Evolutionary conservation across 1,284 basidiomycete genomes (phyloP), one percentile per base, ranked within the genome.

Genomic region (Moesziomyces sp.): DNA sequence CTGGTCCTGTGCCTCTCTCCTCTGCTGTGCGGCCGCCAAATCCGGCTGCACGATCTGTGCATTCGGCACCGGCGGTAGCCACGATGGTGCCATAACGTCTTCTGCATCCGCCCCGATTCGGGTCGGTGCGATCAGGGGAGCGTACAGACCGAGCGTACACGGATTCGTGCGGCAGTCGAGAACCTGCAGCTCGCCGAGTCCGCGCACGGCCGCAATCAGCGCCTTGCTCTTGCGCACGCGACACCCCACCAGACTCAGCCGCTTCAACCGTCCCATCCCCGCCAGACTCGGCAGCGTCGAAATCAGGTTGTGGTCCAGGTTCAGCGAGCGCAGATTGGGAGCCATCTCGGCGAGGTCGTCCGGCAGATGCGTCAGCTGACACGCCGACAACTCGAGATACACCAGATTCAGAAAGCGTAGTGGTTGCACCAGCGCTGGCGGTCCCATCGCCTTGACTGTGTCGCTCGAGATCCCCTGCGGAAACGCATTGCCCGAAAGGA

Each of bases 331-430:
- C 76, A 99, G 86, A 85, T 97, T 97, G 24, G 96, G 96, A 48
- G 91, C 87, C 51, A 92, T 85, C 43, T 83, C 81, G 40, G 88
- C 87, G 65, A 98, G 86, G 42, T 89, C 88, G 57, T 85, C 77
- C 4, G 96, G 94, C 57, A 97, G 88, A 46, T 83, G 81, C 28
- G 89, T 90, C 60, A 99, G 87, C 66, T 93, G 90, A 84, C 97
- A 99, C 47, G 90, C 93, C 13, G 94, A 94, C 42, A 93, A 87
- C 86, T 99, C 96, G 77, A 99, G 88, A 86, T 98, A 98, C 43
- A 93, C 88, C 77, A 99, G 87, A 80, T 93, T 92, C 86, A 93
- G 94, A 85, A 92, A 92, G 16, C 66, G 59, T 14, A 73, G 46
- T 5, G 60, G 58, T 43, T 62, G 69, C 23, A 43, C 16, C 24